Evolutionary conservation across 345 rosid species (phyloP).

Genomic region (Kandelia obovata): DNA sequence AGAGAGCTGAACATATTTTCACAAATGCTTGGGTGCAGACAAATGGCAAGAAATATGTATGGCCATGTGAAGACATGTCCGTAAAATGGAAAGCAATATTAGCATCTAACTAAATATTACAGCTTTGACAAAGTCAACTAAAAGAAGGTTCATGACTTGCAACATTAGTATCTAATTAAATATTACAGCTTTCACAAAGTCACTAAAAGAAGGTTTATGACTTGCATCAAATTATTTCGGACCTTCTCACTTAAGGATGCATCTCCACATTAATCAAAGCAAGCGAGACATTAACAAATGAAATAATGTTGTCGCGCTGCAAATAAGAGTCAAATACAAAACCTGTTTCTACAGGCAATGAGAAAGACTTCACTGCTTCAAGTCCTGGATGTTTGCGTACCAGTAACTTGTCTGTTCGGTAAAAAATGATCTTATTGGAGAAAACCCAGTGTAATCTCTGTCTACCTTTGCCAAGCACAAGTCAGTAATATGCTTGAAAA

Average conservation of each 20-base stretch:
- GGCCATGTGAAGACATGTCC: background rate
- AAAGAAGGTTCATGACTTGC: too few relatives aligned
- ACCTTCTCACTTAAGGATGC: background rate
- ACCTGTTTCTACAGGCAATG: slow-evolving; percentile 6
- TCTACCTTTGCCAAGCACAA: slow-evolving; percentile 52
- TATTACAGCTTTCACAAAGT: too few relatives aligned
- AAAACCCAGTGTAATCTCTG: slow-evolving; percentile 46
- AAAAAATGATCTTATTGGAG: slow-evolving; percentile 31
- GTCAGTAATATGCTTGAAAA: slow-evolving; percentile 39
- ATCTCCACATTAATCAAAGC: background rate
- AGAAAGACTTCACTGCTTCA: slow-evolving; percentile 21
- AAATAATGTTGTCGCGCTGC: background rate
- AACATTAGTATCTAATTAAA: too few relatives aligned
- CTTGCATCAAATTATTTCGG: too few relatives aligned
- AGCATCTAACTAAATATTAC: too few relatives aligned
- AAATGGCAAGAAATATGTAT: background rate
- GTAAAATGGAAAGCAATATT: too few relatives aligned
- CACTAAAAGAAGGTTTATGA: too few relatives aligned
- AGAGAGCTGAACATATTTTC: slow-evolving; percentile 12
- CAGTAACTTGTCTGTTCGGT: slow-evolving; percentile 34
- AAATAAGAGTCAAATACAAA: background rate
- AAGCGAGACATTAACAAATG: slow-evolving; percentile 11
- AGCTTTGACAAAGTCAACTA: too few relatives aligned
- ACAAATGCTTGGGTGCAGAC: slow-evolving; percentile 8
- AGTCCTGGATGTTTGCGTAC: slow-evolving; percentile 43